phyloP scores from a whole-genome alignment of 352 stramenopile species.

The Phytophthora rubi region DNA sequence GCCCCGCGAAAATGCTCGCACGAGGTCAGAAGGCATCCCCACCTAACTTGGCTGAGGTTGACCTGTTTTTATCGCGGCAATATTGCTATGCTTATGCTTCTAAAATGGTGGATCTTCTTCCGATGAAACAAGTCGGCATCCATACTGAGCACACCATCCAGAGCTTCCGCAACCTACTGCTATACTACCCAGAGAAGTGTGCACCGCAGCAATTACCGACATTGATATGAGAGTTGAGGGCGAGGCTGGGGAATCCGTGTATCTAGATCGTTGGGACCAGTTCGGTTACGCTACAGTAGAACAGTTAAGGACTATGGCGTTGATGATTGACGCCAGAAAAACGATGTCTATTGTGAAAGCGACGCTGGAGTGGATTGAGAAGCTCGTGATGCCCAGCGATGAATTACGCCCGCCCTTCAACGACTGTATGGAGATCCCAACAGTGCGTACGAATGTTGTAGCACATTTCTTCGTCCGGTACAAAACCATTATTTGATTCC shows the following conservation, averaged over 20 bases:
- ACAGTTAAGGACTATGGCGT: no score
- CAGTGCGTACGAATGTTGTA: constrained; percentile 12
- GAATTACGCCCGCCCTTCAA: not conserved
- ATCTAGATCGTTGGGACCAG: no score
- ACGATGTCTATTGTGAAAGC: no score
- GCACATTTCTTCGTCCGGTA: not conserved
- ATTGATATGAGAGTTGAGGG: not conserved
- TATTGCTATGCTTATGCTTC: no score
- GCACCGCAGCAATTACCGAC: not conserved
- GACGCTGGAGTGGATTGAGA: not conserved
- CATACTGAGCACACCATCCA: not conserved
- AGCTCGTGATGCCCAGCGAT: not conserved
- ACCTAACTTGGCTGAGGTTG: not conserved
- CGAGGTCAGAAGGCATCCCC: not conserved
- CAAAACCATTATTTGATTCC: not conserved
- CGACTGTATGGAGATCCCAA: not conserved
- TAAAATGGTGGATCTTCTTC: no score
- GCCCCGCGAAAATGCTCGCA: not conserved
- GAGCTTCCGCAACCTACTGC: not conserved
- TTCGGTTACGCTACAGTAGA: no score
- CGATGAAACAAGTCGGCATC: no score
- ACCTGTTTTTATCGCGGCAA: not conserved
- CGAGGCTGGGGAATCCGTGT: no score
- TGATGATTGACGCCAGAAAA: no score
- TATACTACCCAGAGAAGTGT: not conserved